Evolutionary conservation across 2,329 filamentous ascomycete genomes (phyloP), one percentile per base, ranked within the genome.

Genomic region (Dendryphion nanum): DNA sequence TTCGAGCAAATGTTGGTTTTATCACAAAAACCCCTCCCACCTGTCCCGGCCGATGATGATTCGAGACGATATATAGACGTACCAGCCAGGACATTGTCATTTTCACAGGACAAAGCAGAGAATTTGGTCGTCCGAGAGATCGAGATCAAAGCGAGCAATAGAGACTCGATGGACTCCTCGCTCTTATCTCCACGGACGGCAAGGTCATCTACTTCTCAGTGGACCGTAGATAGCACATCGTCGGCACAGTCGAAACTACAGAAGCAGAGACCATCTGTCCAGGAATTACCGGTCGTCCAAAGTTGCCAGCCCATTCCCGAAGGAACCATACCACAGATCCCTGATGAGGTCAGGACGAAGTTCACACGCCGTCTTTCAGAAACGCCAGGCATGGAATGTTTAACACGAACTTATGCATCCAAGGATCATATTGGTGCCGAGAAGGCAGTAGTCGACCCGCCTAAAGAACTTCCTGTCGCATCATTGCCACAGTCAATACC

Each of bases 281-380:
- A 50, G 20, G 48, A 56, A 13, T 38, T 51, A 17, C 56, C 61
- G 5, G 40, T 59, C 6, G 57, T 66, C 15, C 61, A 64, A 30
- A 53, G 57, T 10, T 59, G 52, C 32, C 53, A 56, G 32, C 51
- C 53, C 31, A 51, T 59, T 37, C 42, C 48, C 16, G 55, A 61
- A 40, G 51, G 51, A 18, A 53, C 48, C 14, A 61, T 67, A 35
- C 59, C 64, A 16, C 47, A 44, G 16, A 53, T 67, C 6, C 64
- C 65, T 8, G 50, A 50, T 13, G 51, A 63, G 30, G 47, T 68
- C n/a, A 54, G 53, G 24, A 48, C 49, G 18, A 59, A 61, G 18
- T 69, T 68, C 37, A 55, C 56, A n/a, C 50, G 60, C 30, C 59
- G 64, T 13, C 44, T 67, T 13, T 61, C 61, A 5, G 41, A 50